Evolutionary conservation across 352 stramenopile genomes (phyloP).

Genomic region (Globisporangium solare): DNA sequence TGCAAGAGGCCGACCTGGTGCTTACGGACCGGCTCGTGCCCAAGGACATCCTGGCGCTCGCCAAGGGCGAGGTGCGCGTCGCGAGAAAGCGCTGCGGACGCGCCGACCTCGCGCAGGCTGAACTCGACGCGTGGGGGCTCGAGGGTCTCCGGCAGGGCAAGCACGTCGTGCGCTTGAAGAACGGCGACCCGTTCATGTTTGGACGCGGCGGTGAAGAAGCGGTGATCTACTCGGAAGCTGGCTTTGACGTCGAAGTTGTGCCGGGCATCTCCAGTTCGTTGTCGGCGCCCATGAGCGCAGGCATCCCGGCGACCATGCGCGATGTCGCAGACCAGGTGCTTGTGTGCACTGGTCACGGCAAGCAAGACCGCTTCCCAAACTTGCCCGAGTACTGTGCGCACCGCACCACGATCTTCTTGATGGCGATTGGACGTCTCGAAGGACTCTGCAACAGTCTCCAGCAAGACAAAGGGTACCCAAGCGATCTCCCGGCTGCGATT

Average conservation of each 20-base stretch:
- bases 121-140: conserved; percentile 93
- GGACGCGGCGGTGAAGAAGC: conserved; percentile 93
- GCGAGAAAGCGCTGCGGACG: conserved; percentile 94
- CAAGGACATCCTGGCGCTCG: conserved; percentile 86
- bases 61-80: conserved; percentile 87
- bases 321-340: conserved; percentile 93
- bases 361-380: conserved; percentile 88
- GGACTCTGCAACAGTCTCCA: conserved; percentile 84
- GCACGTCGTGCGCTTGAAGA: conserved; percentile 95
- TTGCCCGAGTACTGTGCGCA: conserved; percentile 94
- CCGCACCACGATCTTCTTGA: conserved; percentile 97
- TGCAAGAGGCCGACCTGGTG: conserved; percentile 89
- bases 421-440: conserved; percentile 93
- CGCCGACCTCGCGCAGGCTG: conserved; percentile 89
- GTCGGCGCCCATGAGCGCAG: conserved; percentile 89
- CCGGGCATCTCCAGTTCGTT: conserved; percentile 95
- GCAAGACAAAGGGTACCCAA: conserved; percentile 83
- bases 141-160: conserved; percentile 84
- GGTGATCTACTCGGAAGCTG: conserved; percentile 65
- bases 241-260: conserved; percentile 83
- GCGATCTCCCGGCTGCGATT: conserved; percentile 89
- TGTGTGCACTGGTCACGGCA: conserved; percentile 92
- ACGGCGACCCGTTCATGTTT: conserved; percentile 98
- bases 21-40: conserved; percentile 93
- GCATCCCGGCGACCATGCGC: conserved; percentile 95